Conservation (phyloP, 768 basidiomycete genomes). For the Pholiota microspora region DNA sequence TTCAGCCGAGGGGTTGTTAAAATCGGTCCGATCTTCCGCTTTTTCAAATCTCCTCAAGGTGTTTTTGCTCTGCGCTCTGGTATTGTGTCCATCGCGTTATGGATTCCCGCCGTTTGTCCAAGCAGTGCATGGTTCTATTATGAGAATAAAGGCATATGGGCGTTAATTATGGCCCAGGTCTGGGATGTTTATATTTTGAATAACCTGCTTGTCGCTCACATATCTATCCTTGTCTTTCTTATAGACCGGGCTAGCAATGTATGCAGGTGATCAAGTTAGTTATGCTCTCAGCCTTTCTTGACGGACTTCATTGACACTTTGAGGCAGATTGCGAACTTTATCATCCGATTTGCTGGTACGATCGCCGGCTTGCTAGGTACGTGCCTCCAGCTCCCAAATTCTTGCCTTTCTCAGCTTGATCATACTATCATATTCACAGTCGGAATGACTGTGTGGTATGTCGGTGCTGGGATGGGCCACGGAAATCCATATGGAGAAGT, state of each 20-base stretch:
- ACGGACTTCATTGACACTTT: background rate
- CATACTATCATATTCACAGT: slow-evolving; percentile 14
- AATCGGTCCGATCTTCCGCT: slow-evolving; percentile 32
- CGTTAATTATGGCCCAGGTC: slow-evolving; percentile 45
- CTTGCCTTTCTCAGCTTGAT: background rate
- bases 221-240: background rate
- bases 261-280: slow-evolving; percentile 41
- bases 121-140: slow-evolving; percentile 42
- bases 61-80: slow-evolving; percentile 39
- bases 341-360: slow-evolving; percentile 32
- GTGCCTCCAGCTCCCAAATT: slow-evolving; percentile 1
- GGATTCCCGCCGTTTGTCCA: slow-evolving; percentile 38
- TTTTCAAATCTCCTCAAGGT: slow-evolving; percentile 40
- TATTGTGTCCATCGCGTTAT: slow-evolving; percentile 38
- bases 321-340: slow-evolving; percentile 31
- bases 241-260: slow-evolving; percentile 36
- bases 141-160: slow-evolving; percentile 41
- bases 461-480: slow-evolving; percentile 33
- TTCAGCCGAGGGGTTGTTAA: slow-evolving; percentile 31
- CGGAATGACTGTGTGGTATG: slow-evolving; percentile 44
- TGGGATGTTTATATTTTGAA: slow-evolving; percentile 2
- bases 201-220: background rate
- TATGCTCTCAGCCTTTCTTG: background rate
- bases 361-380: slow-evolving; percentile 33
- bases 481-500: slow-evolving; percentile 43